Evolutionary conservation across 306 rosid species (phyloP).

Genomic region (Acacia acuminata): DNA sequence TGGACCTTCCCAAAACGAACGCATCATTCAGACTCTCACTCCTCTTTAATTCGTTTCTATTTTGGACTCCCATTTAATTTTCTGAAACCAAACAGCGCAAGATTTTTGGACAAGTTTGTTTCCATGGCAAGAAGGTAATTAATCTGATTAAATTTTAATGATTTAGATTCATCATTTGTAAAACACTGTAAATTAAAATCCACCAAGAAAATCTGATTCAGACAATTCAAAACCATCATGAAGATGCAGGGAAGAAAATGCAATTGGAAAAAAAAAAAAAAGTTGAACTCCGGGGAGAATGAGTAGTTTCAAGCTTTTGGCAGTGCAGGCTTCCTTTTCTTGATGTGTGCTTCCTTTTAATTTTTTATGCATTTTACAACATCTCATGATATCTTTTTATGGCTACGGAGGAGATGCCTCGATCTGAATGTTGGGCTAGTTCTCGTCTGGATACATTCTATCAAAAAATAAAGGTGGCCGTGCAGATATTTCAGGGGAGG

Average conservation of each 20-base stretch:
- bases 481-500: background rate
- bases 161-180: background rate
- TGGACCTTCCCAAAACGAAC: too few relatives aligned
- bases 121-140: background rate
- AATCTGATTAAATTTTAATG: background rate
- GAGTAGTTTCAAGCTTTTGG: background rate
- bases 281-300: too few relatives aligned
- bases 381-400: background rate
- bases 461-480: background rate
- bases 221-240: background rate
- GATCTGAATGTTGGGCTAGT: slow-evolving; percentile 36
- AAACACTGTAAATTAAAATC: background rate
- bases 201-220: background rate
- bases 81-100: too few relatives aligned
- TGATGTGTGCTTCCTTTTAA: too few relatives aligned
- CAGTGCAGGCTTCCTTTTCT: background rate
- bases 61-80: too few relatives aligned
- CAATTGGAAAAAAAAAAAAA: too few relatives aligned
- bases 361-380: too few relatives aligned
- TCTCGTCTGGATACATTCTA: slow-evolving; percentile 47
- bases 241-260: background rate
- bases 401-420: background rate
- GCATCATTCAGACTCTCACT: too few relatives aligned
- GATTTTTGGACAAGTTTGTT: background rate
- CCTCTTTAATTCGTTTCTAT: too few relatives aligned